Evolutionary conservation across 2,329 filamentous ascomycete species (phyloP).

Genomic region (Pyrenochaeta sp.): DNA sequence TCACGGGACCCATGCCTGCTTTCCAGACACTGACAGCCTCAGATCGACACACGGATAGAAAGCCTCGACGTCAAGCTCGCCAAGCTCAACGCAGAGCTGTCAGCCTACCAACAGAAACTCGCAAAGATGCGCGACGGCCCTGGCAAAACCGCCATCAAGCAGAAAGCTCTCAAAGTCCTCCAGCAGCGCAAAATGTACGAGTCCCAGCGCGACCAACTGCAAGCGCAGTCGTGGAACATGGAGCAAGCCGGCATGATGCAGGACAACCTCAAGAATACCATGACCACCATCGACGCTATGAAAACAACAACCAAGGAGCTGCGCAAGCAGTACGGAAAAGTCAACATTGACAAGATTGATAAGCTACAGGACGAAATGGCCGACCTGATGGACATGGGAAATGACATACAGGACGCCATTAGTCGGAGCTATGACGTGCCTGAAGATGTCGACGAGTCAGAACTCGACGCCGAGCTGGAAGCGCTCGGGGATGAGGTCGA

Average conservation of each 20-base stretch:
- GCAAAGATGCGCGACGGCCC: slow-evolving; percentile 94
- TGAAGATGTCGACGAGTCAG: slow-evolving; percentile 95
- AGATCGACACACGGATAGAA: slow-evolving; percentile 83
- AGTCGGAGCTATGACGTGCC: slow-evolving; percentile 91
- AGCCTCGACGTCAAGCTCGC: slow-evolving; percentile 94
- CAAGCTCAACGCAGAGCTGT: slow-evolving; percentile 88
- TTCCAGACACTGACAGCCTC: slow-evolving; percentile 24
- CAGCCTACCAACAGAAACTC: slow-evolving; percentile 86
- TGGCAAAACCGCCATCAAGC: slow-evolving; percentile 89
- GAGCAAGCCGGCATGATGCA: slow-evolving; percentile 98
- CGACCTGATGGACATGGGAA: slow-evolving; percentile 94
- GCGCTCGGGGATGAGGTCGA: slow-evolving; percentile 94
- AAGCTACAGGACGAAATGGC: slow-evolving; percentile 99
- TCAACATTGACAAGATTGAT: slow-evolving; percentile 98
- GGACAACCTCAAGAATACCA: slow-evolving; percentile 97
- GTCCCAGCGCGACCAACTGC: slow-evolving; percentile 89
- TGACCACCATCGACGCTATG: slow-evolving; percentile 98
- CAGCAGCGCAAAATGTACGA: slow-evolving; percentile 96
- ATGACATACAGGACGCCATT: slow-evolving; percentile 97
- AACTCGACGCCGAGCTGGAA: slow-evolving; percentile 95
- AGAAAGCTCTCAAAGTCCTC: slow-evolving; percentile 93
- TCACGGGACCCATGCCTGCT: slow-evolving; percentile 11
- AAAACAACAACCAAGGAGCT: slow-evolving; percentile 95
- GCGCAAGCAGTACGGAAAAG: slow-evolving; percentile 93
- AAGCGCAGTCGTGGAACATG: slow-evolving; percentile 98